Percentiles rank a stretch among this genome's conserved stretches.
phyloP scores from a whole-genome alignment of 805 yeast genomes.

The Scheffersomyces ergatensis region DNA sequence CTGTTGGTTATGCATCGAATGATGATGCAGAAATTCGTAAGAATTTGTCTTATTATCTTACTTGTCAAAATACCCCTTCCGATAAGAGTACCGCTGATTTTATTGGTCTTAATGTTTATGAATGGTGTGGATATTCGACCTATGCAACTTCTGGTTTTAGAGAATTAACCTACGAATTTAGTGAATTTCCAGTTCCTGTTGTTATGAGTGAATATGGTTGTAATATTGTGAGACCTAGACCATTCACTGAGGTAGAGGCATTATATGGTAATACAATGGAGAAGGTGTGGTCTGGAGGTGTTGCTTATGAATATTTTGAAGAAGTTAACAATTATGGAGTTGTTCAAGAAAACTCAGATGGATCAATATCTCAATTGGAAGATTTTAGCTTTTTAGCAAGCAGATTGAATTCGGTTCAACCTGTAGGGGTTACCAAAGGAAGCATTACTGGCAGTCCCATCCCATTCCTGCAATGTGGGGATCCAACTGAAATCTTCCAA shows the following conservation, averaged over 20 bases:
- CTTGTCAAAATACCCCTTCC: slow-evolving; percentile 20
- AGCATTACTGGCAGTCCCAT: background rate
- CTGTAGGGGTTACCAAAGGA: slow-evolving; percentile 13
- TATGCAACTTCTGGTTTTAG: slow-evolving; percentile 35
- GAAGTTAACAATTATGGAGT: slow-evolving; percentile 33
- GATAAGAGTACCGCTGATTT: slow-evolving; percentile 23
- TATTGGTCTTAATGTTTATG: slow-evolving; percentile 37
- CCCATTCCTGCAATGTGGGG: background rate
- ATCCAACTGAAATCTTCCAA: slow-evolving; percentile 12
- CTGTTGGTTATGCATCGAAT: slow-evolving; percentile 41
- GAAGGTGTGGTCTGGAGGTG: slow-evolving; percentile 39
- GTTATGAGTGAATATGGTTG: slow-evolving; percentile 42
- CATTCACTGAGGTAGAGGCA: slow-evolving; percentile 37
- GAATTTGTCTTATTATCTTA: slow-evolving; percentile 26
- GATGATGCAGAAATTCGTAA: slow-evolving; percentile 32
- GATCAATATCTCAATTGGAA: slow-evolving; percentile 20
- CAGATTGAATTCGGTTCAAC: slow-evolving; percentile 17
- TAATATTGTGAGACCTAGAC: slow-evolving; percentile 32
- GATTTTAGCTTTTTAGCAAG: slow-evolving; percentile 29
- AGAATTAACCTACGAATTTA: slow-evolving; percentile 30
- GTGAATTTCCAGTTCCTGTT: slow-evolving; percentile 30
- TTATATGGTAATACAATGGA: slow-evolving; percentile 31
- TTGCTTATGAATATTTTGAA: slow-evolving; percentile 37
- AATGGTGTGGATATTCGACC: slow-evolving; percentile 42
- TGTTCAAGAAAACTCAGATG: slow-evolving; percentile 24